Base-by-base conservation (phyloP, 495 filamentous ascomycete species). In the Cladorrhinum samala region DNA sequence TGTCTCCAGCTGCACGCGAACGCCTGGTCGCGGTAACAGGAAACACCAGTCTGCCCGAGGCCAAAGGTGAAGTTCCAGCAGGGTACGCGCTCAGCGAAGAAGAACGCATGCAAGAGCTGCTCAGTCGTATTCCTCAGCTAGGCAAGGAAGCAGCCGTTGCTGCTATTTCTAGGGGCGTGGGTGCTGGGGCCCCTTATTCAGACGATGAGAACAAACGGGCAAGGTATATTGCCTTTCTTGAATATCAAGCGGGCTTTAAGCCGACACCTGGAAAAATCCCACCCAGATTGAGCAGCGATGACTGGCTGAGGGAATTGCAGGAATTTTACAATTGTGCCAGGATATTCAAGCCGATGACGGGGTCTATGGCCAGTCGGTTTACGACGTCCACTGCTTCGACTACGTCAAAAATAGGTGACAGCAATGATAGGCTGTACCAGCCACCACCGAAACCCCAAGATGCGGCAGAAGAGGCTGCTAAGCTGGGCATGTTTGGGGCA, bases 331-430 rank as follows among this genome's bases (percentile, higher is more conserved):
- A 86, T 53, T 92, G 89, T 24, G 93, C 94, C 6, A 78, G 85
- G 60, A 91, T 96, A 6, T 97, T 96, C 76, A 91, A 88, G 66
- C 93, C 93, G 1, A 85, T 95, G 76, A 86, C 86, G 23, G 89
- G 89, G 0, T 75, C 87, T 53, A 96, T 98, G 87, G 93, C 93
- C 16, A 87, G 87, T 20, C 83, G 91, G 3, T 98, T 98, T 62
- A 96, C 89, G 0, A 86, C 63, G 0, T 77, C 85, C 3, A 69
- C 72, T 1, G 56, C 65, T 1, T 64, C 53, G 46, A 56, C 59
- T 8, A 59, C 62, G 7, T 58, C 62, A 37, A 54, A 59, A 0
- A 46, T 47, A 14, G 67, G 57, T 0, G 58, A 63, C 0, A 56
- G 66, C 0, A 72, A 74, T 0, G 61, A 75, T 1, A 62, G 85